A percentile compares a stretch with the other conserved stretches of the same genome.
Evolutionary conservation across 345 rosid genomes (phyloP).

Genomic region (Melaleuca quinquenervia): DNA sequence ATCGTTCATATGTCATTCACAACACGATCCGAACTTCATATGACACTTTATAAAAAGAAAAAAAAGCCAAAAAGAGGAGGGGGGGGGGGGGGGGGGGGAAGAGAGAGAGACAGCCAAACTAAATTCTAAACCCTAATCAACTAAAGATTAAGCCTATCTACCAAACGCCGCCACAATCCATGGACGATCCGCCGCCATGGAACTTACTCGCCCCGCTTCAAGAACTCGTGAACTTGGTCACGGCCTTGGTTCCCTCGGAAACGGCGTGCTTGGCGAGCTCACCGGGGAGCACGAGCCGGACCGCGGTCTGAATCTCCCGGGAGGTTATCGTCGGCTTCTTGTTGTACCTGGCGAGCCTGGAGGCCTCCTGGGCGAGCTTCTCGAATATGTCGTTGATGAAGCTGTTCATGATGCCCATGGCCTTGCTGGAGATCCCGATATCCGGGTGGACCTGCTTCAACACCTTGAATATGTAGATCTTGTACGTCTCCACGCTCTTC

Average conservation of each 20-base stretch:
- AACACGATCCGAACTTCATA: neutral
- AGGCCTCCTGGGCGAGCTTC: conserved; percentile 40
- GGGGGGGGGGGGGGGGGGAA: too few species aligned
- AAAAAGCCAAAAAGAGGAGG: neutral
- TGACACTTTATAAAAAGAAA: neutral
- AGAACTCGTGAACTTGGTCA: conserved; percentile 62
- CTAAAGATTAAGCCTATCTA: neutral
- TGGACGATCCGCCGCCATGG: neutral
- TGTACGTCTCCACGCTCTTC: conserved; percentile 64
- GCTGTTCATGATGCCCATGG: conserved; percentile 70
- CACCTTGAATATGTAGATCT: conserved; percentile 55
- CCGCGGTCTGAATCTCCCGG: conserved; percentile 65
- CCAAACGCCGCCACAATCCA: neutral
- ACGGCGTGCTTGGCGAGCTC: conserved; percentile 76
- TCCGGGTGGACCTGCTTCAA: conserved; percentile 4
- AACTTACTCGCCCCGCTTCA: neutral
- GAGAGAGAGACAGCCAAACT: neutral
- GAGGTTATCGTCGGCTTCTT: conserved; percentile 72
- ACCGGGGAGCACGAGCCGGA: conserved; percentile 53
- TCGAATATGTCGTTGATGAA: conserved; percentile 60
- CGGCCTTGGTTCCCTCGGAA: conserved; percentile 73
- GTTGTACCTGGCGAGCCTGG: conserved; percentile 68
- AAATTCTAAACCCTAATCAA: neutral
- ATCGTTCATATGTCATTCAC: neutral
- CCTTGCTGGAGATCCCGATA: conserved; percentile 21